Base-by-base conservation (phyloP, 2,329 filamentous ascomycete species). In the Parascedosporium putredinis region DNA sequence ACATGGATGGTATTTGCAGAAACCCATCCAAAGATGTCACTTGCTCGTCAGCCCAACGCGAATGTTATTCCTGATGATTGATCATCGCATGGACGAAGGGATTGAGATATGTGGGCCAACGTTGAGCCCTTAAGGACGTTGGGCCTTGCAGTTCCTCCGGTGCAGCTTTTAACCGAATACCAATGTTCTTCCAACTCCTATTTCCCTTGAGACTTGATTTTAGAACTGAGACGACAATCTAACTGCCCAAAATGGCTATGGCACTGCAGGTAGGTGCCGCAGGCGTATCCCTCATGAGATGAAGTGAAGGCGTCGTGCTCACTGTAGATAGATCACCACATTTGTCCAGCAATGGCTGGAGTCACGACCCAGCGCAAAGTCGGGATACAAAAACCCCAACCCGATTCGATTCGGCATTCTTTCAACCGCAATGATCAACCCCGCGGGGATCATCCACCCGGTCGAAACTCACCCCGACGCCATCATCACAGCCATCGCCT, bases 391-490 rank as follows among this genome's bases (percentile, higher is more conserved):
- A 45, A 51, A 45, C 3, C 44, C 42, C 6, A 34, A 47, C 5
- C 34, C 49, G 1, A 34, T 49, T 8, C 51, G 51, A 18, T 49
- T 50, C 36, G 49, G 49, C 16, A 47, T 43, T 14, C 45, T 51
- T 3, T 51, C 42, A 22, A 50, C 45, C 4, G 49, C 51, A 18
- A 36, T 43, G 12, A 53, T 51, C 42, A 49, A 51, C 27, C 45
- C 29, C 20, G 46, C 43, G 6, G 51, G 36, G 6, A 49, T 53
- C 14, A 51, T 51, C 34, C 49, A 49, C 16, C 51, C 51, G 1
- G 42, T 53, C 18, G 42, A 45, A 29, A 49, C 44, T 23, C 49
- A 53, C 25, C 29, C 49, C 9, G 46, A 53, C 23, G 31, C 50
- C 2, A 14, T 49, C 5, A 45, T 53, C 31, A 44, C 10, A 2